Evolutionary conservation across 768 basidiomycete genomes (phyloP), one percentile per base, ranked within the genome.

Genomic region (Boletus subcaerulescens): DNA sequence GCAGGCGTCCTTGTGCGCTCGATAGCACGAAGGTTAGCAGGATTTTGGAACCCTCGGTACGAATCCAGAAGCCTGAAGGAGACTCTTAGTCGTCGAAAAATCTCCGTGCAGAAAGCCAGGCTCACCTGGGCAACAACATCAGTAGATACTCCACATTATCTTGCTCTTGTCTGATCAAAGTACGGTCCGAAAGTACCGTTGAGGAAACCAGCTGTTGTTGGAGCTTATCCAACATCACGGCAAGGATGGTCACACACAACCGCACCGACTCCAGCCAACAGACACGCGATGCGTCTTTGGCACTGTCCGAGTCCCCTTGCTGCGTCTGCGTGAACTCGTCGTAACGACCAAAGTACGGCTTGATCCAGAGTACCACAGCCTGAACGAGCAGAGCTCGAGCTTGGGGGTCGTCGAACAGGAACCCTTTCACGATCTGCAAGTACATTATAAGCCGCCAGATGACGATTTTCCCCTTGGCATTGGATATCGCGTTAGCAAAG

Each of bases 381-480:
- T 97, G 94, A 8, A 96, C 86, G 3, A 98, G 76, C 6, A 89
- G 73, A 1, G 86, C 79, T 29, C 96, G 84, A 14, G 89, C 86
- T 50, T 90, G 80, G 1, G 87, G 74, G 55, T 88, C 84, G 63
- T 94, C 91, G 66, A 98, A 96, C 46, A 95, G 71, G 71, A 91
- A 89, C 20, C 89, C 85, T 63, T 91, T 89, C 24, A 93, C 91
- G 55, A 98, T 84, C 64, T 96, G 93, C 36, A 95, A 78, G 65
- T 94, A 91, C 84, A 97, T 88, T 62, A 96, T 87, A 44, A 98
- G 79, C 70, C 94, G 94, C 88, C 93, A 93, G 51, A 93, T 87
- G 49, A 91, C 83, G 44, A 95, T 90, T 67, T 91, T 93, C 26
- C 94, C 92, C 67, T 88, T 93, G 31, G 79, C 80, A 9, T 80